Percentiles rank a stretch among this genome's conserved stretches.
Evolutionary conservation across 2,329 filamentous ascomycete species (phyloP).

Genomic region (Alternaria arborescens): DNA sequence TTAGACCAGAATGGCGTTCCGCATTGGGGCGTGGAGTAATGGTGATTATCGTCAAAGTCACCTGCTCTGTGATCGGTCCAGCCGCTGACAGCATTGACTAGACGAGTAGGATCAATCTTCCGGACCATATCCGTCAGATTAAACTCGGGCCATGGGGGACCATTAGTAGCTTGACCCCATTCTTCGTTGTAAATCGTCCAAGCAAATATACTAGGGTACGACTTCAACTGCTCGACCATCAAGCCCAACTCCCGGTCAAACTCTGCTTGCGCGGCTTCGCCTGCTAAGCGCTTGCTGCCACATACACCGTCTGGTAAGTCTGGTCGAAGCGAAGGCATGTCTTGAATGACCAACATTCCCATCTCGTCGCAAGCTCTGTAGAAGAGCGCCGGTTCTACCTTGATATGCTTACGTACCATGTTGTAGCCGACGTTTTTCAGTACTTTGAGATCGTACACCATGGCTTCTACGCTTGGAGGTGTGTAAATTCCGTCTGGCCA

Average conservation of each 20-base stretch:
- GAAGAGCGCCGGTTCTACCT: conserved; percentile 72
- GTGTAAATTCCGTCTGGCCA: conserved; percentile 76
- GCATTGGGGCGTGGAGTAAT: conserved; percentile 76
- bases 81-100: conserved; percentile 70
- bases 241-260: conserved; percentile 70
- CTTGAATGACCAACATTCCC: conserved; percentile 73
- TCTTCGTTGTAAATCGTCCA: conserved; percentile 78
- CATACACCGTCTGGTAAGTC: conserved; percentile 23
- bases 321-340: conserved; percentile 69
- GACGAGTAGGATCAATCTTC: conserved; percentile 68
- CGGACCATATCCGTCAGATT: conserved; percentile 64
- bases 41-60: conserved; percentile 73
- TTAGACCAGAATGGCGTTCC: conserved; percentile 73
- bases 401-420: conserved; percentile 76
- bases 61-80: conserved; percentile 75
- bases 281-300: conserved; percentile 24
- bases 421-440: conserved; percentile 74
- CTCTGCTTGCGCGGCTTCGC: conserved; percentile 64
- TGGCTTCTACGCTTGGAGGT: conserved; percentile 71
- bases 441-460: conserved; percentile 71
- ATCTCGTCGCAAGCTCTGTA: conserved; percentile 73
- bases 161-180: conserved; percentile 68
- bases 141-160: conserved; percentile 62
- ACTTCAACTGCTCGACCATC: conserved; percentile 69
- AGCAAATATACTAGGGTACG: conserved; percentile 69